Percentiles rank a stretch among this genome's conserved stretches.
phyloP scores from a whole-genome alignment of 306 rosid genomes.

The Malus fusca region DNA sequence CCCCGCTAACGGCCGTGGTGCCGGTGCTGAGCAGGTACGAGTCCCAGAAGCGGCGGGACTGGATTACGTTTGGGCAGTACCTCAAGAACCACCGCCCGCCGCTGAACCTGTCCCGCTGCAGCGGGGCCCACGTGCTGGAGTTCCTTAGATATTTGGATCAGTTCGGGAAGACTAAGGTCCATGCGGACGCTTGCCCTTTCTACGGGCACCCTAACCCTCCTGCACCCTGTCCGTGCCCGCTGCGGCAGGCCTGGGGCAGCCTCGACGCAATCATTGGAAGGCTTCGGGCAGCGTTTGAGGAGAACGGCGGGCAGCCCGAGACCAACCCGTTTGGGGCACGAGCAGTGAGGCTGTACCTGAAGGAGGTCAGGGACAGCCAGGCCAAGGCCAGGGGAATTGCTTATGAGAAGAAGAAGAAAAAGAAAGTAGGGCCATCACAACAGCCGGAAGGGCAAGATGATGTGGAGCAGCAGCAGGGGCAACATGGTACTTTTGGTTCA shows the following conservation, averaged over 20 bases:
- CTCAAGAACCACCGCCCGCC: slow-evolving; percentile 84
- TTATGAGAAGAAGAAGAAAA: slow-evolving; percentile 71
- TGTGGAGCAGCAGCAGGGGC: neutral
- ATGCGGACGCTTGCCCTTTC: slow-evolving; percentile 53
- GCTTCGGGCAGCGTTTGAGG: slow-evolving; percentile 86
- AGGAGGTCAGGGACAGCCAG: slow-evolving; percentile 77
- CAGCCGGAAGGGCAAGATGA: neutral
- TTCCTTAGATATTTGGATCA: slow-evolving; percentile 75
- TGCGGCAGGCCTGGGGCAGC: slow-evolving; percentile 84
- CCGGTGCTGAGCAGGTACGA: slow-evolving; percentile 55
- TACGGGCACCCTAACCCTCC: slow-evolving; percentile 74
- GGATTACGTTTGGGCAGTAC: slow-evolving; percentile 92
- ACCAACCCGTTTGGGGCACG: slow-evolving; percentile 75
- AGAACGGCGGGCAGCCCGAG: slow-evolving; percentile 85
- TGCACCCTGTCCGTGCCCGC: slow-evolving; percentile 82
- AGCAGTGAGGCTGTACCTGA: slow-evolving; percentile 60
- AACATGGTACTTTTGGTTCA: neutral
- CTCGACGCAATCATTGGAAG: slow-evolving; percentile 87
- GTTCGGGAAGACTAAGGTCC: slow-evolving; percentile 83
- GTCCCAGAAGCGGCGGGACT: slow-evolving; percentile 79
- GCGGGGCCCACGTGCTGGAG: slow-evolving; percentile 69
- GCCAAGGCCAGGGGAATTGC: slow-evolving; percentile 86
- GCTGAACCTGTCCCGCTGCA: slow-evolving; percentile 56
- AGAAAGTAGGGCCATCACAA: slow-evolving; percentile 16
- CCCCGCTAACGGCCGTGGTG: neutral